Evolutionary conservation across 202 grass and related monocot genomes (phyloP), one percentile per base, ranked within the genome.

Genomic region (Musa balbisiana): DNA sequence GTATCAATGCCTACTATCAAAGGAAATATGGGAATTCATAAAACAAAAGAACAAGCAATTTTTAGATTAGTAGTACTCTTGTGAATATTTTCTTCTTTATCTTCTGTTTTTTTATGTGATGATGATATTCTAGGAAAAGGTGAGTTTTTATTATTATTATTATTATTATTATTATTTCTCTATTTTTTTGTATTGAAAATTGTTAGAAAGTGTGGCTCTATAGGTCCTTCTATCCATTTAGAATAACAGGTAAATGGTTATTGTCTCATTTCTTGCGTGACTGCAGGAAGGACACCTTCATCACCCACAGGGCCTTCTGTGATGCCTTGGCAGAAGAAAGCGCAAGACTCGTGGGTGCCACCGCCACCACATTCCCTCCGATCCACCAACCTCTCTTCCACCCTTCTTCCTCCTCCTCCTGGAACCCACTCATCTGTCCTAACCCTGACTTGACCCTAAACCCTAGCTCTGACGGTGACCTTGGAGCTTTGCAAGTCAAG

Each of bases 301-400:
- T 98, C 27, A 98, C 91, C 68, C 95, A 98, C 84, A 89, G 91
- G 83, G 91, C 95, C 73, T 98, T 98, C 52, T 98, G 95, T 72
- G 95, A 98, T 80, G 95, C 95, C 81, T 81, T 94, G 86, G 95
- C 95, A 24, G 91, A 98, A 86, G 95, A 98, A 84, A 98, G 91
- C 49, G 91, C 91, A 22, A 86, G 84, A 78, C 79, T 98, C 67
- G 75, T 92, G 43, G 82, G 85, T 13, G 78, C 83, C 51, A 80
- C 73, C 10, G 87, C 80, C 79, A 17, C 73, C 24, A 19, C 43
- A 59, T 3, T 74, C 59, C 52, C 76, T 55, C 27, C 73, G n/a
- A 8, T 67, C 54, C 77, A 79, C 49, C 80, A 52, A 2, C 82
- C 88, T 64, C 73, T 88, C 53, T 91, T 91, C 75, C 76, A 88